A percentile compares a stretch with the other conserved stretches of the same genome.
Conservation (phyloP, 345 rosid species). For the Salix exigua region DNA sequence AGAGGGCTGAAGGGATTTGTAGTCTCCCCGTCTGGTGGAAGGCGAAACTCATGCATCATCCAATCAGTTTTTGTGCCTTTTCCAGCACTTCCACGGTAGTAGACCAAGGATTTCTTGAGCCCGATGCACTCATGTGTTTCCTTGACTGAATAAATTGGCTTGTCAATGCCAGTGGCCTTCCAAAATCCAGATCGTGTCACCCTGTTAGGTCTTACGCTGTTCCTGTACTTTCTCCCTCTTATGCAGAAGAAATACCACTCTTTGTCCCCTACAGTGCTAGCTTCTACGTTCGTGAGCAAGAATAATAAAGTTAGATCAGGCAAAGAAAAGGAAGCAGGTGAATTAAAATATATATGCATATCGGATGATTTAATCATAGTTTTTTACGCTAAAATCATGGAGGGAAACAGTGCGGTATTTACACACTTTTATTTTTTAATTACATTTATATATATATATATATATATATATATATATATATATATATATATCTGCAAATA, state of each 20-base stretch:
- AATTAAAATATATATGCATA: neutral
- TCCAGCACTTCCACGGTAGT: constrained; percentile 71
- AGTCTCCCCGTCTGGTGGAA: constrained; percentile 35
- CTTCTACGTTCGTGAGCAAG: constrained; percentile 23
- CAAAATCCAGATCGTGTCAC: constrained; percentile 85
- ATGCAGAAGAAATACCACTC: constrained; percentile 78
- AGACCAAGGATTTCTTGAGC: constrained; percentile 75
- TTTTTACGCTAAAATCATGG: neutral
- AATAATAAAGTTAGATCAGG: neutral
- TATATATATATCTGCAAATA: too few relatives aligned
- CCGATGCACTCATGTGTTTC: constrained; percentile 54
- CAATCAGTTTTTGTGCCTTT: constrained; percentile 87
- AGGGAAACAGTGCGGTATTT: neutral
- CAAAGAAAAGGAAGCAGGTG: neutral
- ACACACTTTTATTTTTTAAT: neutral
- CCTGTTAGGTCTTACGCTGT: constrained; percentile 75
- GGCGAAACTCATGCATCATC: constrained; percentile 93
- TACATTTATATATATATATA: neutral
- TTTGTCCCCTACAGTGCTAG: constrained; percentile 47
- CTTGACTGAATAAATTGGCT: constrained; percentile 44
- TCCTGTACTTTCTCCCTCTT: constrained; percentile 76
- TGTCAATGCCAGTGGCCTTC: constrained; percentile 89
- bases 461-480: too few relatives aligned
- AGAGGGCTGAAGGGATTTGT: neutral
- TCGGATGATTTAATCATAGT: neutral